Base-by-base conservation (phyloP, 768 basidiomycete genomes). In the Hirschioporus abietinus region DNA sequence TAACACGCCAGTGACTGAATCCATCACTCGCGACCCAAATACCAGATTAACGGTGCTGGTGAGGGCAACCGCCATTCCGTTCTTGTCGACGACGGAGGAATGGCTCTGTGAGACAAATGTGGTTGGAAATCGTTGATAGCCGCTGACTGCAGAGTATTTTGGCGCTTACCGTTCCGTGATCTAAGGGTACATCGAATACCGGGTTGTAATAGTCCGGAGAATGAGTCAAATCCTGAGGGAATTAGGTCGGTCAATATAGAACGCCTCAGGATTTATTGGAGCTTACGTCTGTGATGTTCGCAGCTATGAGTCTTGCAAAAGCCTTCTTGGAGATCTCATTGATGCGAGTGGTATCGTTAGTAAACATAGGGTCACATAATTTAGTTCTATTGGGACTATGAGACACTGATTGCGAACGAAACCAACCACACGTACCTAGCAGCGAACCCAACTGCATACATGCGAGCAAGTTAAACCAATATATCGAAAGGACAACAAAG, bases 1-100 rank as follows among this genome's bases (percentile, higher is more conserved):
- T 63, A 99, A 84, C 30, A 99, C 83, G 0, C 96, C 96, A 0
- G 95, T 97, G 64, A 87, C 83, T 0, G 91, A 84, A 76, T 96
- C 95, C 69, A 96, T 81, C 0, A 98, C 92, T 66, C 83, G 85
- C 1, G 93, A 95, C 18, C 96, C 96, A 76, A 96, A 99, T 20
- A 96, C 80, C 0, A 90, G 77, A 75, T 99, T 99, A 60, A 98
- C 89, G 0, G 96, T 96, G 3, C 92, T 89, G 1, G 96, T 97
- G 35, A 98, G 72, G 18, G 91, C 76, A 6, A 95, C 93, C 0
- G 90, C 95, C 85, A 96, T 94, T 23, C 94, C 94, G 72, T 89
- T 81, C 71, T 83, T 82, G 77, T 99, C 96, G 7, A 96, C 79
- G 8, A 90, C 84, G 7, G 91, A 93, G 6, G 91, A 83, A 73